Percentiles rank a stretch among this genome's conserved stretches.
Conservation (phyloP, 2,329 filamentous ascomycete species). For the Claviceps citrina region DNA sequence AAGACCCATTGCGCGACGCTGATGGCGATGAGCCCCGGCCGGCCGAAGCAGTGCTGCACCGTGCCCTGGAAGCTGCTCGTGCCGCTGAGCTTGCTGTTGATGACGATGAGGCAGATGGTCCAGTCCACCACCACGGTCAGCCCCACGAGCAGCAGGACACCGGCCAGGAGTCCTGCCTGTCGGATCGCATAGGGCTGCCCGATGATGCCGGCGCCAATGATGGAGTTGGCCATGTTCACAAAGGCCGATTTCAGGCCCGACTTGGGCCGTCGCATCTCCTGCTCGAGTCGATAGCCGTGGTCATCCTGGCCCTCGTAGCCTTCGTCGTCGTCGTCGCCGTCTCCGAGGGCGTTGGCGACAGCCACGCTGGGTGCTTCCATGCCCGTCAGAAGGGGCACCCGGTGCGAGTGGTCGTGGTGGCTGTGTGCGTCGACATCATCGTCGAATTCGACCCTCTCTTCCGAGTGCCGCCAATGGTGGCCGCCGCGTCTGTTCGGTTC, state of each 20-base stretch:
- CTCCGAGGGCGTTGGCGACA: conserved; percentile 41
- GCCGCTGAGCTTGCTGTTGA: conserved; percentile 93
- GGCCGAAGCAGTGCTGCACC: conserved; percentile 88
- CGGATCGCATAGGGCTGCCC: conserved; percentile 91
- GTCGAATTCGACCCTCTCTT: conserved; percentile 33
- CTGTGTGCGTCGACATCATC: conserved; percentile 29
- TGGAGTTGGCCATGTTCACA: conserved; percentile 99
- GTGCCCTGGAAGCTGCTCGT: conserved; percentile 91
- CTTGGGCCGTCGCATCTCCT: conserved; percentile 53
- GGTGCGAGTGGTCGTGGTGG: conserved; percentile 32
- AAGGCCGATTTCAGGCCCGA: conserved; percentile 78
- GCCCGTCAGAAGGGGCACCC: conserved; percentile 62
- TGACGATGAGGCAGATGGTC: conserved; percentile 93
- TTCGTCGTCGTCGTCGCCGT: conserved; percentile 25
- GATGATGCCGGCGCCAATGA: conserved; percentile 66
- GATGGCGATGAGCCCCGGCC: conserved; percentile 75
- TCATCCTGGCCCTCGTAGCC: conserved; percentile 25
- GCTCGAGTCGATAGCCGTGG: conserved; percentile 29
- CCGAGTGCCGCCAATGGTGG: conserved; percentile 5
- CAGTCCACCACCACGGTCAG: conserved; percentile 84
- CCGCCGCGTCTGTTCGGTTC: conserved; percentile 11
- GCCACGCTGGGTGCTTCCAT: conserved; percentile 68
- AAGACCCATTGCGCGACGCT: conserved; percentile 89
- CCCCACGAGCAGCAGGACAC: conserved; percentile 58
- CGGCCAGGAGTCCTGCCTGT: conserved; percentile 75